Conservation (phyloP, 345 rosid species). For the Psidium friedrichsthalianum region DNA sequence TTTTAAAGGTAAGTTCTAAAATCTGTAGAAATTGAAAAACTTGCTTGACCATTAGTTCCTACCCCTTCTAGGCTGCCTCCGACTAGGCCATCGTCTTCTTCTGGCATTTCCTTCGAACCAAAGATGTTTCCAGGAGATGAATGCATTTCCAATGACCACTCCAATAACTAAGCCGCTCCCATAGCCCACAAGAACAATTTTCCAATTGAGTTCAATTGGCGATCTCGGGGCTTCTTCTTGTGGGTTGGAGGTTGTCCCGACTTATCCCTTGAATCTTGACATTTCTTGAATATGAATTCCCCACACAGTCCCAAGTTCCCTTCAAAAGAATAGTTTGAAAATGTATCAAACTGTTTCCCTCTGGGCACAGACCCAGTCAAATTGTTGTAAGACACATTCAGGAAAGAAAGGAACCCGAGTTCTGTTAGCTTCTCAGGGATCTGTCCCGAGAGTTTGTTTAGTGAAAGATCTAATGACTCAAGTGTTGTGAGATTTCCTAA, state of each 20-base stretch:
- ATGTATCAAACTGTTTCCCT: constrained; percentile 8
- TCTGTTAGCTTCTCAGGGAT: constrained; percentile 6
- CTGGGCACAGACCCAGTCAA: constrained; percentile 1
- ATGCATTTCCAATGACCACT: not conserved
- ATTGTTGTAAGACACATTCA: not conserved
- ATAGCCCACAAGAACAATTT: not conserved
- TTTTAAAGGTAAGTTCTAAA: not conserved
- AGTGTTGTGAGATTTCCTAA: not conserved
- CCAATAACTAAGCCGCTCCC: not conserved
- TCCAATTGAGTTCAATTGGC: not conserved
- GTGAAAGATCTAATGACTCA: constrained; percentile 15
- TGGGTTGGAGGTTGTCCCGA: not conserved
- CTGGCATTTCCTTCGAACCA: not conserved
- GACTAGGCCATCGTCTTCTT: not conserved
- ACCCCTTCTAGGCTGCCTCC: not conserved
- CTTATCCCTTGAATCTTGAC: fast-evolving
- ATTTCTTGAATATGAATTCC: not conserved
- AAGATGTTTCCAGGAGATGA: not conserved
- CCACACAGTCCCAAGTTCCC: constrained; percentile 13
- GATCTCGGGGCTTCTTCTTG: not conserved
- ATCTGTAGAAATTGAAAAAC: not conserved
- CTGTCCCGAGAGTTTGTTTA: constrained; percentile 1
- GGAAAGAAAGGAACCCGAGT: not conserved
- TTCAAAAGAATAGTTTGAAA: not conserved
- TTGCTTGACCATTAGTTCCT: too few species aligned